phyloP scores from a whole-genome alignment of 208 protist species.

The Zelonia costaricensis region DNA sequence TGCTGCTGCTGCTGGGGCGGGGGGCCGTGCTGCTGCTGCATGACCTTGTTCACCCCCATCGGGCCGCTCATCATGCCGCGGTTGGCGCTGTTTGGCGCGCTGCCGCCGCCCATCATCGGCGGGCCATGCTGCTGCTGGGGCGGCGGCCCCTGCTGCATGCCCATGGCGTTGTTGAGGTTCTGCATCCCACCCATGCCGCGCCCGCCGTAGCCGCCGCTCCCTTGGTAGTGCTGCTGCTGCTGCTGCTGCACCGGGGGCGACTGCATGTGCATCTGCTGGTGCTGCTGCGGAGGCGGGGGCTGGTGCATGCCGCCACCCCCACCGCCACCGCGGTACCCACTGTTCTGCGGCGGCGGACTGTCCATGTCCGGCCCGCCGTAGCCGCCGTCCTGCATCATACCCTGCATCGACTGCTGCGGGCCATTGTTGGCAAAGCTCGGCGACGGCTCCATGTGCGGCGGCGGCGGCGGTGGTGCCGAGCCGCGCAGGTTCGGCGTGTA shows the following conservation, averaged over 20 bases:
- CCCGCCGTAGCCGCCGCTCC: conserved; percentile 26
- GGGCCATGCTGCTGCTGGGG: conserved; percentile 16
- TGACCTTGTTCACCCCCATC: conserved; percentile 25
- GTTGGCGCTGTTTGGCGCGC: conserved; percentile 15
- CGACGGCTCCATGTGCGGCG: conserved; percentile 40
- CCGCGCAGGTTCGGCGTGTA: conserved; percentile 31
- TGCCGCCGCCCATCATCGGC: conserved; percentile 23
- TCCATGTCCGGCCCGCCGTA: conserved; percentile 23
- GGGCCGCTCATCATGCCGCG: conserved; percentile 26
- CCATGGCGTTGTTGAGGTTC: conserved; percentile 18
- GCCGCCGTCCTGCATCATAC: conserved; percentile 36
- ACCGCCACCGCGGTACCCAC: no score
- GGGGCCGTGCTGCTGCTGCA: conserved; percentile 22
- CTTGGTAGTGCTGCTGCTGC: conserved; percentile 35
- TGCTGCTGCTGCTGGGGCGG: conserved; percentile 9
- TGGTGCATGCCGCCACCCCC: conserved; percentile 6
- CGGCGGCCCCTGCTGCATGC: conserved; percentile 2
- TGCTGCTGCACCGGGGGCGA: conserved; percentile 27
- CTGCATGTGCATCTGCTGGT: conserved; percentile 51
- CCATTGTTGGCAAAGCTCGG: conserved; percentile 27
- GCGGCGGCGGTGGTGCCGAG: conserved; percentile 32
- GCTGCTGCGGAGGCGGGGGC: conserved; percentile 10
- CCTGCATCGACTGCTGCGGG: conserved; percentile 13
- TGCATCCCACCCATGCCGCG: conserved; percentile 27
- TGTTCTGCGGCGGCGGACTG: conserved; percentile 35